Conservation (phyloP, 257 asterid species). For the Solanum okadae region DNA sequence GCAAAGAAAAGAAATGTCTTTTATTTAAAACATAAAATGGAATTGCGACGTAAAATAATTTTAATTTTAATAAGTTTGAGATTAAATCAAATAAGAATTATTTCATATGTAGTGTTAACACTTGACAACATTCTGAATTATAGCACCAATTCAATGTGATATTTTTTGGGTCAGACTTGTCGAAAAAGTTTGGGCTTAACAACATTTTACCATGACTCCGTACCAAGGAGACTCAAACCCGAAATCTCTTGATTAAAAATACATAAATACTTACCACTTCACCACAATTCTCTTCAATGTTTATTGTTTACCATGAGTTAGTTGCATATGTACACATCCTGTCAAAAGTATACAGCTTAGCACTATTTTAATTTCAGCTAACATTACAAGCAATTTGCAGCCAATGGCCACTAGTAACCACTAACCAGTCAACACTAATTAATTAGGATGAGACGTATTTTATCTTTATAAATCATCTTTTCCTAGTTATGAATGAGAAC, state of each 20-base stretch:
- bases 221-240: rapidly evolving
- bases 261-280: no score
- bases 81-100: neutral
- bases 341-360: neutral
- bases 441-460: neutral
- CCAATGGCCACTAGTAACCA: no score
- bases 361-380: neutral
- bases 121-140: no score
- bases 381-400: neutral
- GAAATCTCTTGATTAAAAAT: no score
- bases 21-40: neutral
- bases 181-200: neutral
- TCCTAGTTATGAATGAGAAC: neutral
- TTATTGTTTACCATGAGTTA: neutral
- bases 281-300: no score
- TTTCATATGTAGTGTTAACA: neutral
- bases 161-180: neutral
- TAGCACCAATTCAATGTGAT: neutral
- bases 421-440: neutral
- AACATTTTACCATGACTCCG: neutral
- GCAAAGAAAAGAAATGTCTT: neutral
- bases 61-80: neutral
- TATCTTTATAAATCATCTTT: neutral
- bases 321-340: neutral
- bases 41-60: neutral